These are phyloP conservation scores for Aspergillus ochraceus DNA, from an alignment of 2,329 filamentous ascomycete species.

Conservation along the genomic window DNA sequence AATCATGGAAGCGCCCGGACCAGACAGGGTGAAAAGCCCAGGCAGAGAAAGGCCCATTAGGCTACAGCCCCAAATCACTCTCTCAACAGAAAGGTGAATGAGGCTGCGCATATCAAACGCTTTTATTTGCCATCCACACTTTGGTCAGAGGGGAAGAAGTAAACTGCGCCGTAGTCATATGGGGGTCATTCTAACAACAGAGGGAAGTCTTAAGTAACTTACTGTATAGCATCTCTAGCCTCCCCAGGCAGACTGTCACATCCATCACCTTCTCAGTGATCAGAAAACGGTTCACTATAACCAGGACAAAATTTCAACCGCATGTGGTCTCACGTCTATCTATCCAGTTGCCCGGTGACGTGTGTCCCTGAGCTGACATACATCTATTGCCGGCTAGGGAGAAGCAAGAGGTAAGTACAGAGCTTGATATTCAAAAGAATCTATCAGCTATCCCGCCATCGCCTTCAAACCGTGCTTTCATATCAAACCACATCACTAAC, in stretches of 20 bases:
- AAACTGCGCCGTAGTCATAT: not conserved
- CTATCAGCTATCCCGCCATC: not conserved
- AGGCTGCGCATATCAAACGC: not conserved
- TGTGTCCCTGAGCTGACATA: not conserved
- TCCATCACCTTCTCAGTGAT: not conserved
- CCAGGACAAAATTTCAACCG: not conserved
- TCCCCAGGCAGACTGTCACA: not conserved
- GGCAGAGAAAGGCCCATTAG: not conserved
- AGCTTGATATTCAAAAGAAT: not conserved
- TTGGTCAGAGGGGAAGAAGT: not conserved
- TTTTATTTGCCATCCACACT: not conserved
- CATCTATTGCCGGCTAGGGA: not conserved
- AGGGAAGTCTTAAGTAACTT: not conserved
- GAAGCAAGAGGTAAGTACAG: not conserved
- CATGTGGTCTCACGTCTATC: not conserved
- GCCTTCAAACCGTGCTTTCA: no score
- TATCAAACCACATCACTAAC: not conserved
- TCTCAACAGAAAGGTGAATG: not conserved
- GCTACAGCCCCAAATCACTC: not conserved
- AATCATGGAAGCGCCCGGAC: not conserved
- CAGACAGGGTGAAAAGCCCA: not conserved
- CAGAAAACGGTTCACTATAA: not conserved
- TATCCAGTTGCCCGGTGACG: not conserved
- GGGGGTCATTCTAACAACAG: not conserved
- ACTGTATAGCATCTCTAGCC: not conserved